Base-by-base conservation (phyloP, 306 rosid species). In the Casuarina glauca region DNA sequence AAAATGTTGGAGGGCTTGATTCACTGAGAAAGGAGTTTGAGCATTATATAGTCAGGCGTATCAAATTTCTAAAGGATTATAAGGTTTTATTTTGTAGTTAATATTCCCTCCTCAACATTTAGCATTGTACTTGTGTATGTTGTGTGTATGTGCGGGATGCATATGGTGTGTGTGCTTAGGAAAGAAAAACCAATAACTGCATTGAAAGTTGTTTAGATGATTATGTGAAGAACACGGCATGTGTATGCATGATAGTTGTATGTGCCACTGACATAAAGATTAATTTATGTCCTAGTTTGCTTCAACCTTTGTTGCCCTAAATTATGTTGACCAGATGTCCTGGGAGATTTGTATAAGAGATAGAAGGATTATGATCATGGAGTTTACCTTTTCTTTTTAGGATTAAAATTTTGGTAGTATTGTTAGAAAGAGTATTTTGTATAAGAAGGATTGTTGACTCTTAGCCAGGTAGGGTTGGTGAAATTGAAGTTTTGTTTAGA, bases 1-100 rank as follows among this genome's bases (percentile, higher is more conserved):
- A 89, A 76, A 93, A 95, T 69, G 95, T 92, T 83, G 98, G 98
- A 6, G 98, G 96, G 81, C 86, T 91, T 73, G 96, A 90, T 84
- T 15, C 46, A 74, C 45, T 93, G 46, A 88, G 96, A 73, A 61
- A 84, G 78, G 95, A 88, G 75, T 90, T 93, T 75, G 90, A 90
- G 32, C 86, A 82, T 2, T 79, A 83, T 45, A 81, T 93, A 69
- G 83, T 93, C 64, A 79, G 88, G 72, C 93, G 84, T 73, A 83
- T 93, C 62, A 89, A 87, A 81, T 69, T 78, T 83, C 97, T 93
- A 0, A 91, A 89, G 80, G 83, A 76, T 48, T 87, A 91, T 74
- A 85, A 91, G 97, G 98, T 93, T 26, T 26, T 26, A 73, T 64
- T 68, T 74, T 39, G 52, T 73, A 35, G 1, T 48, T 45, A 68